Evolutionary conservation across 208 protist species (phyloP).

Genomic region (Sergeia podlipaevii): DNA sequence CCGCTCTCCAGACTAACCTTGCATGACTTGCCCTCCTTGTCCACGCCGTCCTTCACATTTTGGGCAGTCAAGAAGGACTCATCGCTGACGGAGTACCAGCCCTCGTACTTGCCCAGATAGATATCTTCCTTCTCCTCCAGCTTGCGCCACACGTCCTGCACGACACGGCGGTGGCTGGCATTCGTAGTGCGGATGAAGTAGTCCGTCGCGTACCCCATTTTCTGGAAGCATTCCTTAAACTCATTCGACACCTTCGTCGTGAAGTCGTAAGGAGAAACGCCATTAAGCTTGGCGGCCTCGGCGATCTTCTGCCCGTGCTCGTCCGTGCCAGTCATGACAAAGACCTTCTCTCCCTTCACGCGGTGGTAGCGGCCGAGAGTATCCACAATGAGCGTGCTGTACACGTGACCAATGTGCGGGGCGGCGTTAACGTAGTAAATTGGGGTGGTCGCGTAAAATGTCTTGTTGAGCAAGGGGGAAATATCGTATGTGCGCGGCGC

Average conservation of each 20-base stretch:
- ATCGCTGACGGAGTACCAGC: slow-evolving; percentile 99
- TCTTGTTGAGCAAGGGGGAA: slow-evolving; percentile 58
- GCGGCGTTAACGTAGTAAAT: slow-evolving; percentile 93
- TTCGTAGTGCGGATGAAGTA: slow-evolving; percentile 98
- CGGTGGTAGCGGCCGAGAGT: slow-evolving; percentile 87
- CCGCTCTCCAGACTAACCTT: slow-evolving; percentile 93
- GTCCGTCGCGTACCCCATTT: slow-evolving; percentile 90
- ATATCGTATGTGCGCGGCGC: slow-evolving; percentile 66
- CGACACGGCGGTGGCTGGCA: slow-evolving; percentile 69
- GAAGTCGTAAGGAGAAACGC: slow-evolving; percentile 86
- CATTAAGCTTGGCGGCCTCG: slow-evolving; percentile 79
- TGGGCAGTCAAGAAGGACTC: slow-evolving; percentile 94
- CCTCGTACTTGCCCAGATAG: slow-evolving; percentile 97
- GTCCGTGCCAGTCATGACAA: slow-evolving; percentile 97
- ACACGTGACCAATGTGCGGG: slow-evolving; percentile 93
- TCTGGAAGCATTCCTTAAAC: slow-evolving; percentile 90
- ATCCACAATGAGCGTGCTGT: slow-evolving; percentile 88
- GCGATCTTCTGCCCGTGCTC: slow-evolving; percentile 99
- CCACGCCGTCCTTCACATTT: slow-evolving; percentile 80
- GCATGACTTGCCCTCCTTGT: slow-evolving; percentile 86
- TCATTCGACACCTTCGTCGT: slow-evolving; percentile 80
- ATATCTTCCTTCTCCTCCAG: slow-evolving; percentile 93
- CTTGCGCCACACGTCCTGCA: slow-evolving; percentile 86
- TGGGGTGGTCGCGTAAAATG: slow-evolving; percentile 86
- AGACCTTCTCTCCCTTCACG: slow-evolving; percentile 80